Conservation (phyloP, 2,329 filamentous ascomycete species). For the Trichoderma koningii region DNA sequence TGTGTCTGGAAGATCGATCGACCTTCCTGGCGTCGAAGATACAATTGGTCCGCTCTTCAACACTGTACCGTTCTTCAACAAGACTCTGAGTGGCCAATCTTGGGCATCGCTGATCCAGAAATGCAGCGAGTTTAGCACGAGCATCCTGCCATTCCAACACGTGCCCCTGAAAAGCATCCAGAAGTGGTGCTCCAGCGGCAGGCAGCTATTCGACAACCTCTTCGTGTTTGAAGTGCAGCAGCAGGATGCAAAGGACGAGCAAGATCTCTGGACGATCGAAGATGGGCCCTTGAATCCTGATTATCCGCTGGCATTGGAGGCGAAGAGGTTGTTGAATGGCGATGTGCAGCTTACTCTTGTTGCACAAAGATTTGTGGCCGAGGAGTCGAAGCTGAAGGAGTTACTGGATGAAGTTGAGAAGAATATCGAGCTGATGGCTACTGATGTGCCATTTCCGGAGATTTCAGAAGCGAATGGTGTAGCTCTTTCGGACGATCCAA, state of each 20-base stretch:
- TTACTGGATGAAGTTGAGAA: constrained; percentile 47
- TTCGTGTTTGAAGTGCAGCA: constrained; percentile 75
- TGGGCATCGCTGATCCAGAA: constrained; percentile 62
- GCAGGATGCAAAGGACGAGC: constrained; percentile 32
- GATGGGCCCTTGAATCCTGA: constrained; percentile 57
- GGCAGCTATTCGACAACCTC: constrained; percentile 73
- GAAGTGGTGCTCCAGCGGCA: constrained; percentile 69
- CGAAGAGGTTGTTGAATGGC: constrained; percentile 54
- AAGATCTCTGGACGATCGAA: constrained; percentile 56
- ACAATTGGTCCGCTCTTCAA: constrained; percentile 88
- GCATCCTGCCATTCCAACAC: constrained; percentile 67
- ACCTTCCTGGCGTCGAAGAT: constrained; percentile 63
- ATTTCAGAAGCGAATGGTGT: neutral
- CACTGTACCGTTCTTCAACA: constrained; percentile 71
- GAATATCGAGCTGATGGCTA: constrained; percentile 26
- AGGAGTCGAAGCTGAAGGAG: constrained; percentile 35
- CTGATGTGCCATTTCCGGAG: constrained; percentile 2
- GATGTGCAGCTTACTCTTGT: constrained; percentile 61
- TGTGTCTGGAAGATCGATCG: constrained; percentile 74
- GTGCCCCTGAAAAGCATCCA: constrained; percentile 77
- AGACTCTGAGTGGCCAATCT: constrained; percentile 46
- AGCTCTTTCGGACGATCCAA: neutral
- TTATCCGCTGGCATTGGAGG: constrained; percentile 78
- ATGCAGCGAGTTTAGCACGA: constrained; percentile 72
- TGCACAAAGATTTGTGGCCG: constrained; percentile 50